Conservation (phyloP, 2,329 filamentous ascomycete genomes). For the Sclerotinia spermophila region DNA sequence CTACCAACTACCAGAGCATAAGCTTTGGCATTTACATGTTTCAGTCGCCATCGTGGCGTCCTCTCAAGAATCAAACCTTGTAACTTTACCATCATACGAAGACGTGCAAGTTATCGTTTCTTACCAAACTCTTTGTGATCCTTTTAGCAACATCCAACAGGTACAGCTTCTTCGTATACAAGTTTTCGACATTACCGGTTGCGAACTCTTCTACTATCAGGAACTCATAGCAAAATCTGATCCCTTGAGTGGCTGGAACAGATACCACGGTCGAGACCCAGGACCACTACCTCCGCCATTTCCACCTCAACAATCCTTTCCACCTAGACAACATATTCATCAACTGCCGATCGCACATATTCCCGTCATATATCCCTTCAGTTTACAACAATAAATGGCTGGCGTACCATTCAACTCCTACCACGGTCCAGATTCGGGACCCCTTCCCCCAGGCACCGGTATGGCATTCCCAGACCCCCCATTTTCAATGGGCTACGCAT, state of each 20-base stretch:
- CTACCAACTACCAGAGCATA: not conserved
- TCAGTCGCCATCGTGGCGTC: conserved; percentile 25
- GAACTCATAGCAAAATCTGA: conserved; percentile 21
- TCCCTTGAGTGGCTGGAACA: conserved; percentile 24
- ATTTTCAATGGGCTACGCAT: not conserved
- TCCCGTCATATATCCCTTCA: not conserved
- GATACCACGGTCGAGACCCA: conserved; percentile 25
- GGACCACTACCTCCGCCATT: conserved; percentile 26
- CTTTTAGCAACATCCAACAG: conserved; percentile 19
- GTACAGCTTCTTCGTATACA: conserved; percentile 24
- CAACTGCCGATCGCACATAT: not conserved
- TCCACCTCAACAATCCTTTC: not conserved
- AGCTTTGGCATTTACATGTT: not conserved
- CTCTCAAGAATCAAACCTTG: conserved; percentile 19
- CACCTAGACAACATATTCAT: not conserved
- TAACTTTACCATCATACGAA: conserved; percentile 17
- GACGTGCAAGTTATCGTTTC: conserved; percentile 24
- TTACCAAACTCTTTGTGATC: conserved; percentile 22
- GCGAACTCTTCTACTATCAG: conserved; percentile 23
- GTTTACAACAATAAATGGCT: conserved; percentile 18
- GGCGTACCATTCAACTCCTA: conserved; percentile 30
- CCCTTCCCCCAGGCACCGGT: conserved; percentile 24
- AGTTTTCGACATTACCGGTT: conserved; percentile 22
- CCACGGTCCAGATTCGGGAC: conserved; percentile 31
- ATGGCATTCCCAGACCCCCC: not conserved